Evolutionary conservation across 495 filamentous ascomycete genomes (phyloP).

Genomic region (Aspergillus affinis): DNA sequence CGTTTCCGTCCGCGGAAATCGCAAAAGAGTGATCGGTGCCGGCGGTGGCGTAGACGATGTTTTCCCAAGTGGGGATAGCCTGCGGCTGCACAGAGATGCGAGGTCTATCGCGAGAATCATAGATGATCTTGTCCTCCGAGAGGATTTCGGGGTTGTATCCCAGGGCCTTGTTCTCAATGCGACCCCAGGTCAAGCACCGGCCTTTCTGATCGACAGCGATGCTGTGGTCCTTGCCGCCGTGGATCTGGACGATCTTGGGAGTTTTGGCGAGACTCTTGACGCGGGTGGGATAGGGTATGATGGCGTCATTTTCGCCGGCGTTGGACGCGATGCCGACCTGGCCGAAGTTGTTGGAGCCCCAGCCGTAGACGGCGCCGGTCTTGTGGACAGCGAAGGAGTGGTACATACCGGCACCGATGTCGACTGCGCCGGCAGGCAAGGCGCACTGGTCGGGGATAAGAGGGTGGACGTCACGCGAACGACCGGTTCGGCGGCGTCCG

Average conservation of each 20-base stretch:
- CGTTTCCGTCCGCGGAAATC: constrained; percentile 9
- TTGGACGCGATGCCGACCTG: constrained; percentile 10
- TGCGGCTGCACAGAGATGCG: constrained; percentile 10
- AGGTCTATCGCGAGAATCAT: constrained; percentile 4
- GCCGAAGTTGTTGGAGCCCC: constrained; percentile 19
- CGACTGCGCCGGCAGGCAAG: constrained; percentile 4
- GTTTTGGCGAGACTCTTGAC: background rate
- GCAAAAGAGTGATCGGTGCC: constrained; percentile 16
- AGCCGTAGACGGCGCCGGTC: constrained; percentile 10
- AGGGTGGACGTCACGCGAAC: constrained; percentile 4
- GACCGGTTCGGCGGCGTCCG: constrained; percentile 32
- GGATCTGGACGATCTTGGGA: constrained; percentile 3
- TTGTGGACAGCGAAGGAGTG: constrained; percentile 17
- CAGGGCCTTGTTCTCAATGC: constrained; percentile 18
- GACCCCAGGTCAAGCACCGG: constrained; percentile 15
- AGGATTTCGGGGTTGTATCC: constrained; percentile 2
- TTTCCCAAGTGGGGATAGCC: background rate
- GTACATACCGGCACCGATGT: constrained; percentile 15
- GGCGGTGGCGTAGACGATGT: background rate
- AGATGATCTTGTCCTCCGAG: constrained; percentile 1
- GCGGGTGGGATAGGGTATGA: constrained; percentile 9
- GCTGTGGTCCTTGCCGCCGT: constrained; percentile 18
- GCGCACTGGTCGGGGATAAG: constrained; percentile 12
- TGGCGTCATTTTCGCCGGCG: constrained; percentile 10
- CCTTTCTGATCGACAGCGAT: constrained; percentile 7